A percentile compares a stretch with the other conserved stretches of the same genome.
These are phyloP conservation scores for Boletus rex-veris DNA, from an alignment of 768 basidiomycete species.

Conservation along the genomic window DNA sequence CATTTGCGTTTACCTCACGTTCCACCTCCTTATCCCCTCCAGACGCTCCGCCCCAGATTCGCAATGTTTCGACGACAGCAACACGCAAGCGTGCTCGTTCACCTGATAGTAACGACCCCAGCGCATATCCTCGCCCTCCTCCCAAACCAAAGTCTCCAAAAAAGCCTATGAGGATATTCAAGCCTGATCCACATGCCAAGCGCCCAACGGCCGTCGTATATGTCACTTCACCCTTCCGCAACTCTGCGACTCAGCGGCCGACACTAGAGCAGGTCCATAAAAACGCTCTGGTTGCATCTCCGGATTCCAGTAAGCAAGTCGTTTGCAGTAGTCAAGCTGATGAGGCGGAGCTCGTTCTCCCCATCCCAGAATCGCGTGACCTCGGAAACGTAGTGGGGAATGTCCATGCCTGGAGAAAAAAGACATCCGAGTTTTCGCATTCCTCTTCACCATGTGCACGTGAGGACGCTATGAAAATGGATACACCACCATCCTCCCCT, in stretches of 20 bases:
- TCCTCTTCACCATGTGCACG: background rate
- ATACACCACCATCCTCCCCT: conserved; percentile 11
- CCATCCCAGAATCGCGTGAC: conserved; percentile 24
- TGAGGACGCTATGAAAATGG: conserved; percentile 20
- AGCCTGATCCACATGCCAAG: conserved; percentile 5
- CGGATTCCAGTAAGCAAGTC: conserved; percentile 30
- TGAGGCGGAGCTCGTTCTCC: conserved; percentile 51
- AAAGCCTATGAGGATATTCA: conserved; percentile 19
- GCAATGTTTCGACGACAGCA: conserved; percentile 10
- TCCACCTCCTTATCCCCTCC: conserved; percentile 6
- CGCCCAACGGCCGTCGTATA: conserved; percentile 3
- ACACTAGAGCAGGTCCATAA: conserved; percentile 2
- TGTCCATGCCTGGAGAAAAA: conserved; percentile 44
- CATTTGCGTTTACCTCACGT: background rate
- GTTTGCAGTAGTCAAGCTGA: conserved; percentile 68
- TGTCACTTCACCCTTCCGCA: conserved; percentile 11
- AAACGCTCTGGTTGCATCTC: conserved; percentile 9
- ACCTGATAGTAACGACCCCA: conserved; percentile 11
- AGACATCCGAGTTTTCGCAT: conserved; percentile 21
- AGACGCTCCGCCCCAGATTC: conserved; percentile 9
- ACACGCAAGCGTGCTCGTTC: conserved; percentile 29
- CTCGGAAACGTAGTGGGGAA: conserved; percentile 32
- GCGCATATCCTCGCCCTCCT: background rate
- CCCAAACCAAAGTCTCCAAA: conserved; percentile 20
- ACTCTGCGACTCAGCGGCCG: conserved; percentile 28